Base-by-base conservation (phyloP, 2,329 filamentous ascomycete genomes). In the Fusarium sp. region DNA sequence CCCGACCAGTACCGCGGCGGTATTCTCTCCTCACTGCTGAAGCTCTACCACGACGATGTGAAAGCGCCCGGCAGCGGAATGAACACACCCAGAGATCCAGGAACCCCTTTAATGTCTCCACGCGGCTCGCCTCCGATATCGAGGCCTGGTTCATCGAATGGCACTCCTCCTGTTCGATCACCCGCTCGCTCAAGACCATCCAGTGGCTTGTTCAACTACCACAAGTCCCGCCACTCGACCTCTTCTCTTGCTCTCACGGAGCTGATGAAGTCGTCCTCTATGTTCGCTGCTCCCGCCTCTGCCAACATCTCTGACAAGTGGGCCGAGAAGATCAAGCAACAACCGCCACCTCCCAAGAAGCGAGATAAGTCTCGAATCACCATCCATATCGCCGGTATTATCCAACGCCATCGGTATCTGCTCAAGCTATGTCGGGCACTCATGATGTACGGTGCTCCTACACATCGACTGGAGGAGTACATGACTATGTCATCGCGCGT, bases 371-470 rank as follows among this genome's bases (percentile, higher is more conserved):
- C 74, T 21, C 72, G 80, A 23, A 87, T 88, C 68, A 88, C 84
- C 1, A 79, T 85, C 11, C 86, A 88, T 68, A 89, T 90, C 61
- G 87, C 87, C 7, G 83, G 87, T 63, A 94, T 91, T 17, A 85
- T 97, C 20, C 89, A 89, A 34, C 87, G 94, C 4, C 94, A 97
- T 71, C 87, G 88, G 54, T 97, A 97, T 75, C 84, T 97, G 14
- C 85, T 94, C 54, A 93, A 92, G 76, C 86, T 97, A 38, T 97
- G 94, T 76, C 88, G 89, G 39, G 92, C 92, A 2, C 81, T 97
- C 58, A 97, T 97, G 94, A 85, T 89, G 74, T 97, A 93, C 67
- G 94, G 94, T 14, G 94, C 94, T 1, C 94, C 94, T 1, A 97
- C 94, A 0, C 94, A 97, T 80, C 89, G 94, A 12, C 82, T 97